A percentile compares a stretch with the other conserved stretches of the same genome.
Evolutionary conservation across 352 stramenopile genomes (phyloP).

Genomic region (Globisporangium sylvaticum): DNA sequence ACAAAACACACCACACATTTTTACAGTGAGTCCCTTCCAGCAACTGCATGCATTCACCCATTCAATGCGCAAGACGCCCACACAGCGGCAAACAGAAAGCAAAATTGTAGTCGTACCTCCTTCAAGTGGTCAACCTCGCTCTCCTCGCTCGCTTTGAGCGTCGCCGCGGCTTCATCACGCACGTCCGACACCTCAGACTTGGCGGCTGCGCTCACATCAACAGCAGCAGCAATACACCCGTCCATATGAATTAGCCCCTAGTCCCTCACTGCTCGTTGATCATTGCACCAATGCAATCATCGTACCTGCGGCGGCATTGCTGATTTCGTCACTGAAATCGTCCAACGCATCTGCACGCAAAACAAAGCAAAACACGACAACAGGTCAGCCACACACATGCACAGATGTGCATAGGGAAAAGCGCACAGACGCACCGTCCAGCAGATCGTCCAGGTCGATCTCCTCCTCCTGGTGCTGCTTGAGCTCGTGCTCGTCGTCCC

Average conservation of each 20-base stretch:
- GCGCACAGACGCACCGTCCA: slow-evolving; percentile 43
- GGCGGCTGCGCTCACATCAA: neutral
- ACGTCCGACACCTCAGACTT: slow-evolving; percentile 34
- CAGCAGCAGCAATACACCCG: neutral
- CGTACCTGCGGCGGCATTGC: slow-evolving; percentile 13
- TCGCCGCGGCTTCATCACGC: slow-evolving; percentile 47
- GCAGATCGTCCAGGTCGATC: slow-evolving; percentile 76
- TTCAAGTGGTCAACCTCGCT: slow-evolving; percentile 61
- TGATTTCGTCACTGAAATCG: slow-evolving; percentile 77
- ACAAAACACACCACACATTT: neutral
- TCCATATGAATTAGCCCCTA: neutral
- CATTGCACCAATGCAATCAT: neutral
- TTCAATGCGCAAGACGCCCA: neutral
- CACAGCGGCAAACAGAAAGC: neutral
- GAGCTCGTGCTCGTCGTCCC: slow-evolving; percentile 29
- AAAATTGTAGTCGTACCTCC: slow-evolving; percentile 33
- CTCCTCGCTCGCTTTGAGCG: slow-evolving; percentile 34
- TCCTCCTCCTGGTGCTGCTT: slow-evolving; percentile 32
- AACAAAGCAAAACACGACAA: neutral
- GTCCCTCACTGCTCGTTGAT: neutral
- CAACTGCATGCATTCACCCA: neutral
- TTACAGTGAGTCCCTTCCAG: neutral
- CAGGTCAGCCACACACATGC: neutral
- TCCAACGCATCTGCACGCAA: slow-evolving; percentile 64
- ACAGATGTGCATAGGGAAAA: neutral